phyloP scores from a whole-genome alignment of 202 grass and related monocot genomes.

The Musa balbisiana region DNA sequence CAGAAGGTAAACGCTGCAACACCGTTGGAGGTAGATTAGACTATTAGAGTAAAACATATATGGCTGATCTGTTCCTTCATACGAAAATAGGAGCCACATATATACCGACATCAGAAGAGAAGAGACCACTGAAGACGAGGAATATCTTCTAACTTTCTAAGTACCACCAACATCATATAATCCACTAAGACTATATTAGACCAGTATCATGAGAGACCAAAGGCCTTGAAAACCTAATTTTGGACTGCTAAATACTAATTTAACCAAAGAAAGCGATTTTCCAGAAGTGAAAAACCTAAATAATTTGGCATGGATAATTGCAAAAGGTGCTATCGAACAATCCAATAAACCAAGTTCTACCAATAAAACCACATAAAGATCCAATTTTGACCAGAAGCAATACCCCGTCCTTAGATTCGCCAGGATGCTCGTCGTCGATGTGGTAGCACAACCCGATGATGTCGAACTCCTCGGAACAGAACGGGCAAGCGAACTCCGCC shows the following conservation, averaged over 20 bases:
- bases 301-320: not conserved
- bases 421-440: slow-evolving; percentile 68
- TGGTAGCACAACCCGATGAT: slow-evolving; percentile 71
- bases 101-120: too few species aligned
- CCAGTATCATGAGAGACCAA: not conserved
- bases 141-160: not conserved
- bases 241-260: not conserved
- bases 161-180: not conserved
- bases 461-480: slow-evolving; percentile 79
- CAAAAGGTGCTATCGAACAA: not conserved
- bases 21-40: not conserved
- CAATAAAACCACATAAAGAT: not conserved
- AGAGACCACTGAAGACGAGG: not conserved
- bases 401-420: slow-evolving; percentile 64
- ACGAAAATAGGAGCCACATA: too few species aligned
- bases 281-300: not conserved
- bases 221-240: not conserved
- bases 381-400: not conserved
- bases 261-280: not conserved
- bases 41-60: not conserved
- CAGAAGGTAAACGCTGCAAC: not conserved
- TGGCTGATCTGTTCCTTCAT: too few species aligned
- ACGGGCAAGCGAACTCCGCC: slow-evolving; percentile 61
- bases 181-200: not conserved
- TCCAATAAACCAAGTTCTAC: not conserved